Evolutionary conservation across 2,329 filamentous ascomycete genomes (phyloP).

Genomic region (Fusarium albosuccineum): DNA sequence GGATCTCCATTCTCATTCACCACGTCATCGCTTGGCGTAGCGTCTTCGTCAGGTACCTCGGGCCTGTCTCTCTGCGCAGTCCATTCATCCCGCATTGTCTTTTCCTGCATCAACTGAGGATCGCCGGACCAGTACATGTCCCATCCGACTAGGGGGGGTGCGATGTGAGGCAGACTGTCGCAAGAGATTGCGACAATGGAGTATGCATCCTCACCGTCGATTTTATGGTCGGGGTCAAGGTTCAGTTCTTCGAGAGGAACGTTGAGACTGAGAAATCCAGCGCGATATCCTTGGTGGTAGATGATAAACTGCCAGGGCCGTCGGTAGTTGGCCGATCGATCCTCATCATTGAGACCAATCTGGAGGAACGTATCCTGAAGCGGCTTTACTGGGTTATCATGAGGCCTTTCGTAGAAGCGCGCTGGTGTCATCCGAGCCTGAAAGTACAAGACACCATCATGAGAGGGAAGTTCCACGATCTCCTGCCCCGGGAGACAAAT

Average conservation of each 20-base stretch:
- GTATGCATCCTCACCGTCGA: not conserved
- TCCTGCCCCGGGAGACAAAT: conserved; percentile 12
- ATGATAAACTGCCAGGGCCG: conserved; percentile 22
- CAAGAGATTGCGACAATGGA: conserved; percentile 16
- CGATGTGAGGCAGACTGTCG: conserved; percentile 10
- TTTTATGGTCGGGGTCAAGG: not conserved
- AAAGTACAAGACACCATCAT: conserved; percentile 12
- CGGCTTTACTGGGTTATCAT: not conserved
- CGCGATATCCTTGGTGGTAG: conserved; percentile 28
- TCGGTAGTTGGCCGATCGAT: conserved; percentile 14
- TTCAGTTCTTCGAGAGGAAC: conserved; percentile 6
- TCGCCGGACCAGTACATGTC: conserved; percentile 21
- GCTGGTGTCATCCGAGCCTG: not conserved
- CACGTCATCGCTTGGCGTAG: not conserved
- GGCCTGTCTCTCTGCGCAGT: not conserved
- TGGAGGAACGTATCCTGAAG: conserved; percentile 7
- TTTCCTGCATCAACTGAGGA: conserved; percentile 11
- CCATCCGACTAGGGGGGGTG: conserved; percentile 10
- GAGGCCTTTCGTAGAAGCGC: not conserved
- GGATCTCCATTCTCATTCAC: conserved; percentile 24
- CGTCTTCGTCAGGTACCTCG: not conserved
- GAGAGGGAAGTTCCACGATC: conserved; percentile 1
- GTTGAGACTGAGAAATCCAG: conserved; percentile 12
- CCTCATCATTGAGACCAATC: conserved; percentile 22
- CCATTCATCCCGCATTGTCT: conserved; percentile 15